Conservation (phyloP, 2,329 filamentous ascomycete genomes). For the Dactylonectria estremocensis region DNA sequence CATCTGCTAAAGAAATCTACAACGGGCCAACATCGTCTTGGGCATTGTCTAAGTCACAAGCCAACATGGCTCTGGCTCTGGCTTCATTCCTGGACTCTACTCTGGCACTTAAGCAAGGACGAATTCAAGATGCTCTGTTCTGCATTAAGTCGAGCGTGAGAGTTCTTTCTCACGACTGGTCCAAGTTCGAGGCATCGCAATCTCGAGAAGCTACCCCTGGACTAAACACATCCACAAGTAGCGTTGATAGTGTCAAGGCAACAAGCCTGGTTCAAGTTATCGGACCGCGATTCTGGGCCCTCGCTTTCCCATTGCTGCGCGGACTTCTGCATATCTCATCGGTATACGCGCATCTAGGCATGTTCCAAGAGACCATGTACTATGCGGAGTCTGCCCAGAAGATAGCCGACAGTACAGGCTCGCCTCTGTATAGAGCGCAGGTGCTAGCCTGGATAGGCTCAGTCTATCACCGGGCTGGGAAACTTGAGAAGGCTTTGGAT, state of each 20-base stretch:
- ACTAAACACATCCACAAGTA: slow-evolving; percentile 50
- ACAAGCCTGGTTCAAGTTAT: slow-evolving; percentile 44
- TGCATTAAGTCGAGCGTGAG: slow-evolving; percentile 72
- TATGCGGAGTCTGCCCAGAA: slow-evolving; percentile 89
- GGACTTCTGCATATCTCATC: slow-evolving; percentile 81
- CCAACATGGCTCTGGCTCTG: slow-evolving; percentile 50
- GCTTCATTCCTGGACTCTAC: slow-evolving; percentile 73
- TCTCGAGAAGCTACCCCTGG: slow-evolving; percentile 41
- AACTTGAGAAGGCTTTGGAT: slow-evolving; percentile 70
- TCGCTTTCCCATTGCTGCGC: slow-evolving; percentile 81
- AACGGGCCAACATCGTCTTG: slow-evolving; percentile 50
- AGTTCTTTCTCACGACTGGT: slow-evolving; percentile 70
- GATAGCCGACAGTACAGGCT: slow-evolving; percentile 78
- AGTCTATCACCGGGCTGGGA: slow-evolving; percentile 71
- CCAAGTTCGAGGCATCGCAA: slow-evolving; percentile 59
- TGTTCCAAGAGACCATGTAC: slow-evolving; percentile 90
- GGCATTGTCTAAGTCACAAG: slow-evolving; percentile 54
- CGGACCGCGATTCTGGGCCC: slow-evolving; percentile 81
- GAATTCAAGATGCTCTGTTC: slow-evolving; percentile 70
- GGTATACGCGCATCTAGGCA: slow-evolving; percentile 86
- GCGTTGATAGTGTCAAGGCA: slow-evolving; percentile 46
- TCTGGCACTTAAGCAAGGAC: slow-evolving; percentile 74
- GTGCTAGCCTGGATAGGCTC: slow-evolving; percentile 69
- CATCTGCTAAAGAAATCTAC: slow-evolving; percentile 58
- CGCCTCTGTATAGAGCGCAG: slow-evolving; percentile 71